A percentile compares a stretch with the other conserved stretches of the same genome.
phyloP scores from a whole-genome alignment of 495 filamentous ascomycete genomes.

The Acidiella bohemica region DNA sequence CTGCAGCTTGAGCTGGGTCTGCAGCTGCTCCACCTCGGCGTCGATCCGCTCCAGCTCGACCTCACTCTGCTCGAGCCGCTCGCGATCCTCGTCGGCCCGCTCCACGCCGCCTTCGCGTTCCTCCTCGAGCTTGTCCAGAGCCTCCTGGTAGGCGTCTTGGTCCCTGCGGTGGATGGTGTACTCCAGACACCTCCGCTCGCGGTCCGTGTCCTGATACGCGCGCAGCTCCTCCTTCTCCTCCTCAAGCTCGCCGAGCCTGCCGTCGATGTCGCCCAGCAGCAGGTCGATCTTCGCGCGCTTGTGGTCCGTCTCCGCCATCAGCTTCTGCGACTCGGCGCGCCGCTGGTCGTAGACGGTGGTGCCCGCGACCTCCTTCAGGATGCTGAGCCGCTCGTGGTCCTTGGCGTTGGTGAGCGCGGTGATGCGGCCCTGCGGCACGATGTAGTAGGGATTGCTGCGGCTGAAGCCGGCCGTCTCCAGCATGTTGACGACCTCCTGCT shows the following conservation, averaged over 20 bases:
- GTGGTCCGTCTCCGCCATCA: constrained; percentile 92
- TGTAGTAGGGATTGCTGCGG: constrained; percentile 96
- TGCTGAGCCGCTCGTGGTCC: constrained; percentile 70
- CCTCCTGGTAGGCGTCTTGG: constrained; percentile 60
- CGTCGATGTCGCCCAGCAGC: constrained; percentile 75
- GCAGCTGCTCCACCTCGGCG: constrained; percentile 60
- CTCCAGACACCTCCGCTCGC: constrained; percentile 80
- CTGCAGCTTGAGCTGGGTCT: constrained; percentile 70
- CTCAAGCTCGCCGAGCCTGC: constrained; percentile 76
- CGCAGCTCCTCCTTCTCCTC: constrained; percentile 93
- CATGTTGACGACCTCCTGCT: constrained; percentile 86
- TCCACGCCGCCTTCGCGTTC: constrained; percentile 66
- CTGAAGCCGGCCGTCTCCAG: constrained; percentile 95
- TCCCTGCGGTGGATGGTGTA: constrained; percentile 89
- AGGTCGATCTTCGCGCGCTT: constrained; percentile 93
- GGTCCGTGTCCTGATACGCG: constrained; percentile 87
- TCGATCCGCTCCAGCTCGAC: constrained; percentile 67
- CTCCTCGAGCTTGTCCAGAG: constrained; percentile 73
- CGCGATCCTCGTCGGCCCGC: constrained; percentile 66
- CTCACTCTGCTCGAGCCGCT: constrained; percentile 65
- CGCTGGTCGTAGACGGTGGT: constrained; percentile 94
- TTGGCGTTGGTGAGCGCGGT: constrained; percentile 98
- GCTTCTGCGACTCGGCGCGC: constrained; percentile 77
- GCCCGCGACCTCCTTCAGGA: constrained; percentile 94
- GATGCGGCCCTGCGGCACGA: constrained; percentile 93